These are phyloP conservation scores for Blyttiomyces sp. DNA, from an alignment of 371 early-diverging fungal species.

Conservation along the genomic window DNA sequence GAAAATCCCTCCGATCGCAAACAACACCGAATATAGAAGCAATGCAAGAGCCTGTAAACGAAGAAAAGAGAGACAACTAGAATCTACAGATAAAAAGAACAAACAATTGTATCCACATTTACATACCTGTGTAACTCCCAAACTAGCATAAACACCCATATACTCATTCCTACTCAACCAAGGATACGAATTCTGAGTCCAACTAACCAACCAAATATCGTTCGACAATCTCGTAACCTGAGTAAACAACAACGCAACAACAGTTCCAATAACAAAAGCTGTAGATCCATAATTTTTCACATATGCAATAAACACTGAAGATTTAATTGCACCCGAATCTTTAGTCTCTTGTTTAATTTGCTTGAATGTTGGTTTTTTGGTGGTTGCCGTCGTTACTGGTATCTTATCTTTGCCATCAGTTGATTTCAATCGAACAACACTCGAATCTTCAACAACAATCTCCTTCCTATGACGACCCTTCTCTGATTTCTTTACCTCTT, in stretches of 20 bases:
- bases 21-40: constrained; percentile 17
- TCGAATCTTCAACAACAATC: background rate
- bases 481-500: background rate
- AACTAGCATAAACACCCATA: constrained; percentile 23
- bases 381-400: background rate
- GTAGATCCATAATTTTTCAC: constrained; percentile 7
- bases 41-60: constrained; percentile 15
- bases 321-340: constrained; percentile 7
- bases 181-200: constrained; percentile 12
- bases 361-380: background rate
- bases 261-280: constrained; percentile 1
- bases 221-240: constrained; percentile 20
- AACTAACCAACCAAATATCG: constrained; percentile 23
- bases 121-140: constrained; percentile 14
- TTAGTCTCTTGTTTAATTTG: constrained; percentile 10
- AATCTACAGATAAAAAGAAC: background rate
- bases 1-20: constrained; percentile 30
- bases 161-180: constrained; percentile 7
- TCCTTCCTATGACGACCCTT: background rate
- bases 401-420: background rate
- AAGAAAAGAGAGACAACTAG: background rate
- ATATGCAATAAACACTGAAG: constrained; percentile 7
- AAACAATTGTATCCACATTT: too few relatives aligned
- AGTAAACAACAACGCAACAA: constrained; percentile 8
- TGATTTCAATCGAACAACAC: background rate